Conservation (phyloP, 495 filamentous ascomycete genomes). For the Neurospora intermedia region DNA sequence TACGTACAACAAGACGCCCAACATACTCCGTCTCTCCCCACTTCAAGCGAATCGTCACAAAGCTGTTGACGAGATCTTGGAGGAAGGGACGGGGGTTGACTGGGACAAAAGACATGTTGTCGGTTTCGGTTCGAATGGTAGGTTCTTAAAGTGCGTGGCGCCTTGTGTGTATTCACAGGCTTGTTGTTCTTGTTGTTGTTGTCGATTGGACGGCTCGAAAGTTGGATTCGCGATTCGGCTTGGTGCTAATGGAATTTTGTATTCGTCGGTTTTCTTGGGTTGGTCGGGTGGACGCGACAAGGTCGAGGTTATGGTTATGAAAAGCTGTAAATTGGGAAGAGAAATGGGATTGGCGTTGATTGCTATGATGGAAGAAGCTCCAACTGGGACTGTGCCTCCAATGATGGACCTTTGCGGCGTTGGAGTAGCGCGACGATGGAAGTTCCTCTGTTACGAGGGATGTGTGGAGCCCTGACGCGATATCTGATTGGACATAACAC, state of each 20-base stretch:
- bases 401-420: neutral
- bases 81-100: slow-evolving; percentile 26
- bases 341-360: neutral
- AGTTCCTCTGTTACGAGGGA: neutral
- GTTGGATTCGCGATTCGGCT: neutral
- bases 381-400: neutral
- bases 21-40: slow-evolving; percentile 98
- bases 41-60: slow-evolving; percentile 85
- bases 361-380: neutral
- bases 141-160: neutral
- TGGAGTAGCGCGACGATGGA: neutral
- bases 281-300: neutral
- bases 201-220: neutral
- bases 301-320: neutral
- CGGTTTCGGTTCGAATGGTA: neutral
- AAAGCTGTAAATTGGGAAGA: neutral
- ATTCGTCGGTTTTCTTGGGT: neutral
- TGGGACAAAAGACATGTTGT: slow-evolving; percentile 22
- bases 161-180: neutral
- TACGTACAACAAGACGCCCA: slow-evolving; percentile 60
- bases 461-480: neutral
- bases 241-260: neutral
- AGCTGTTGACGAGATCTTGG: slow-evolving; percentile 57
- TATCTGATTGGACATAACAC: neutral
- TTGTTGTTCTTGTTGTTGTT: no score